Evolutionary conservation across 768 basidiomycete genomes (phyloP), one percentile per base, ranked within the genome.

Genomic region (Cystoderma amianthinum): DNA sequence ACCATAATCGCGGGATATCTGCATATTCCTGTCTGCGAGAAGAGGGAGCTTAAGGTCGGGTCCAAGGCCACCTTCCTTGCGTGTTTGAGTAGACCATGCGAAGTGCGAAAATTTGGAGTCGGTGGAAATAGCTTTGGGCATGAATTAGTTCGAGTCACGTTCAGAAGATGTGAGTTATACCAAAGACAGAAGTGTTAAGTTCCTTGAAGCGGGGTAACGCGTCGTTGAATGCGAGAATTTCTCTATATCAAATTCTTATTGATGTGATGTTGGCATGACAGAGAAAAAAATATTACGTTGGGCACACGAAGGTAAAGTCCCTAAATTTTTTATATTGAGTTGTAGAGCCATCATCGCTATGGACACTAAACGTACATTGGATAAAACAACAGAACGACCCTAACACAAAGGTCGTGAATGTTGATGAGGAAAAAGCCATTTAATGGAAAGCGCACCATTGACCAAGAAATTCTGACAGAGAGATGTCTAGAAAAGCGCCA

Each of bases 361-460:
- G 10, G n/a, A 40, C 13, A n/a, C n/a, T n/a, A 40, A 10, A 62
- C 83, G 48, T 66, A 90, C 87, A 95, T 78, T 4, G 93, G 93
- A 66, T 96, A 96, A 69, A 95, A 94, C 62, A 95, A 75, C 13
- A 96, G 78, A 24, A 93, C 74, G n/a, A 94, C 82, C 91, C 92
- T 93, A 49, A 12, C 33, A 23, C 22, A 38, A 9, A 18, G 17
- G 10, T 9, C 10, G 17, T 36, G 35, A 11, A 36, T 36, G 35
- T 36, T 30, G 43, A 42, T 40, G 28, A 22, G 17, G 24, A 24
- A 36, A n/a, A 10, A 20, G 42, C n/a, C n/a, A n/a, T n/a, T 25
- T 13, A 33, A 9, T 30, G 28, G 17, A 48, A 42, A 40, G 54
- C 71, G 15, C 48, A 90, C 90, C 90, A 95, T 82, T 89, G 76